Base-by-base conservation (phyloP, 345 rosid species). In the Fremontodendron californicum region DNA sequence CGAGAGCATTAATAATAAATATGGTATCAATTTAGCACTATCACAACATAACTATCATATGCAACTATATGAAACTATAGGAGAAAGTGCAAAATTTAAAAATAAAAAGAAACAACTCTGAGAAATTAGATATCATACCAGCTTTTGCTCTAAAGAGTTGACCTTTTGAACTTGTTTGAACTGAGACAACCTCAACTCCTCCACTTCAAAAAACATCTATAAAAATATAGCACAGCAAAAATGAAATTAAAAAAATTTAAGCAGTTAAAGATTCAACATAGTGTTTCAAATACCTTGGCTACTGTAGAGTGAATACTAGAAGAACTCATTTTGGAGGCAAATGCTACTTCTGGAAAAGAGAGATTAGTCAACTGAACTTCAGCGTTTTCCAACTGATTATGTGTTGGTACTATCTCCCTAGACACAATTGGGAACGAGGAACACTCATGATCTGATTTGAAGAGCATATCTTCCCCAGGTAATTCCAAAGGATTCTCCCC, bases 111-210 rank as follows among this genome's bases (percentile, higher is more conserved):
- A 12, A 27, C 16, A 78, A 71, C 63, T 48, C 25, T 31, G 39
- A 12, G 19, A 23, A 31, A 46, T n/a, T 48, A 68, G 75, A 76
- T 57, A 18, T 49, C 74, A 68, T 82, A 90, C 94, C 92, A 87
- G 86, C 48, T 90, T 87, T 71, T 81, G 78, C 85, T 90, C 87
- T 81, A 90, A 73, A 37, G 54, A 54, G 55, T 68, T 71, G 67
- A 86, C 73, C 66, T 77, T 84, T 76, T 77, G 78, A 55, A 18
- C 78, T 81, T 90, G 92, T 68, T 84, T 37, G 35, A 37, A 40
- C 74, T 82, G 88, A 80, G 83, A 80, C 42, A 45, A 43, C 86
- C 79, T 86, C 78, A 90, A 79, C 49, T 79, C 88, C 77, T 73
- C 78, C 73, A 87, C 81, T 78, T 84, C 85, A 16, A 25, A 0